A percentile compares a stretch with the other conserved stretches of the same genome.
Conservation (phyloP, 164 flowering plant genomes). For the Piper betle region DNA sequence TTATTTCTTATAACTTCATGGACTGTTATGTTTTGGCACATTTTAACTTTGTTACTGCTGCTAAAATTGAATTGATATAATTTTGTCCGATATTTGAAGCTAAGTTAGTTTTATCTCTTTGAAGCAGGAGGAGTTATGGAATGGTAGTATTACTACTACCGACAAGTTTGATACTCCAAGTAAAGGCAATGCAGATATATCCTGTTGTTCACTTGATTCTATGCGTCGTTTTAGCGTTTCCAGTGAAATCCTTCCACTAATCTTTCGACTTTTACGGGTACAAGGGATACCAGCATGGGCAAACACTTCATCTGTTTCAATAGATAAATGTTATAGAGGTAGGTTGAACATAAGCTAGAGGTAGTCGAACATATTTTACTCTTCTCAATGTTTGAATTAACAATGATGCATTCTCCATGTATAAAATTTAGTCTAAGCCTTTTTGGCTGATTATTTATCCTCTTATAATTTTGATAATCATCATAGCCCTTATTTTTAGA, state of each 20-base stretch:
- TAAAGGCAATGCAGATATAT: slow-evolving; percentile 3
- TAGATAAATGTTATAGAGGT: slow-evolving; percentile 83
- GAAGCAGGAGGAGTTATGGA: slow-evolving; percentile 16
- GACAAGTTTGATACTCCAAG: slow-evolving; percentile 8
- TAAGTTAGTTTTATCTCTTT: slow-evolving; percentile 1
- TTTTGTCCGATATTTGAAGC: background rate
- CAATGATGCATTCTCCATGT: too few species aligned
- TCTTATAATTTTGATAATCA: too few species aligned
- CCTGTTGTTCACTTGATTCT: slow-evolving; percentile 24
- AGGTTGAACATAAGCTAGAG: too few species aligned
- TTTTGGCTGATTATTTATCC: too few species aligned
- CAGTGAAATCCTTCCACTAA: slow-evolving; percentile 34
- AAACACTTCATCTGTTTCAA: slow-evolving; percentile 67
- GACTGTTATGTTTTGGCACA: too few species aligned
- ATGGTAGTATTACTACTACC: slow-evolving; percentile 3
- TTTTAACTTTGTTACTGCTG: background rate
- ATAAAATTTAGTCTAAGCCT: too few species aligned
- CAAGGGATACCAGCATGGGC: slow-evolving; percentile 87
- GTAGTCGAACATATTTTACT: too few species aligned
- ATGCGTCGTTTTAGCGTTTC: slow-evolving; percentile 43
- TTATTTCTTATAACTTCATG: too few species aligned
- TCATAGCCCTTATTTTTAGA: too few species aligned
- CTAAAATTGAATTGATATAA: background rate
- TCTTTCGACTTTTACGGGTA: slow-evolving; percentile 70
- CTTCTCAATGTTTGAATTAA: too few species aligned